Evolutionary conservation across 2,329 filamentous ascomycete species (phyloP).

Genomic region (Nannizziopsis arthrosporioides): DNA sequence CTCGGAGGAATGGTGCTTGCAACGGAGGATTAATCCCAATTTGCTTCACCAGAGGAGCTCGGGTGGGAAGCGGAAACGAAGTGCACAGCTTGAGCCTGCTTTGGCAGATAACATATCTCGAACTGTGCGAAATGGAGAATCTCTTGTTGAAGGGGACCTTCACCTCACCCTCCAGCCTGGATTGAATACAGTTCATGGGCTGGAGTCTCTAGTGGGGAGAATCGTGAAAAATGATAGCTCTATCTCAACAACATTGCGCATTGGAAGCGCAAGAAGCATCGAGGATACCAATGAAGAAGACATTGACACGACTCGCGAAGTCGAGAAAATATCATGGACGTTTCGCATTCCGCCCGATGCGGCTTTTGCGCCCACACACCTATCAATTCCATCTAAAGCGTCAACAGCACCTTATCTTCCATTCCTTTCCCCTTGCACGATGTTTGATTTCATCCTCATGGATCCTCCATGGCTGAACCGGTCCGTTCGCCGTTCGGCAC

Average conservation of each 20-base stretch:
- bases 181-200: conserved; percentile 22
- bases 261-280: conserved; percentile 5
- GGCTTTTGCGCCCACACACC: conserved; percentile 35
- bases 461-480: conserved; percentile 55
- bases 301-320: not conserved
- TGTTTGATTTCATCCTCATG: conserved; percentile 49
- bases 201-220: conserved; percentile 18
- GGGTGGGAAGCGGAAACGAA: conserved; percentile 6
- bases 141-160: conserved; percentile 11
- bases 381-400: conserved; percentile 17
- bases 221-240: conserved; percentile 25
- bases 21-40: conserved; percentile 10
- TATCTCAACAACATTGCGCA: conserved; percentile 14
- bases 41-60: not conserved
- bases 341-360: conserved; percentile 41
- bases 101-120: not conserved
- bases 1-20: conserved; percentile 26
- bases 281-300: not conserved
- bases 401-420: conserved; percentile 19
- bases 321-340: not conserved
- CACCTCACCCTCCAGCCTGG: conserved; percentile 27
- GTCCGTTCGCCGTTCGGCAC: conserved; percentile 43
- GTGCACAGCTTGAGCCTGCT: not conserved
- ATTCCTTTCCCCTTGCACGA: conserved; percentile 19
- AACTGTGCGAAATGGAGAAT: not conserved